Evolutionary conservation across 2,329 filamentous ascomycete species (phyloP).

Genomic region (Harringtonia lauricola): DNA sequence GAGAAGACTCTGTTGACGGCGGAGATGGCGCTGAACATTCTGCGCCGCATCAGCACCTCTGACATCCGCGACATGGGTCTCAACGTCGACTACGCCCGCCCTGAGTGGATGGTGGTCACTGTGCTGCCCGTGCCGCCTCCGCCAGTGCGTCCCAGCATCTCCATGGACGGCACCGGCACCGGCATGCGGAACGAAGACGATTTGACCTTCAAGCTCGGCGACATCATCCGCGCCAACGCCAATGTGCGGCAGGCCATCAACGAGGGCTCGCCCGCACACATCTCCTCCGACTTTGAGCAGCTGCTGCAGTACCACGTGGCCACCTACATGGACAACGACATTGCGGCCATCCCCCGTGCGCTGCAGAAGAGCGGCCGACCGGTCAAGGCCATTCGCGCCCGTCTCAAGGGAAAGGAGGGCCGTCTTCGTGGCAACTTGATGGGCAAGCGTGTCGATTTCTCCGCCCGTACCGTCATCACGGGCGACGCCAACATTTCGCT

Average conservation of each 20-base stretch:
- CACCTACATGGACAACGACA: conserved; percentile 99
- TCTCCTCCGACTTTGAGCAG: conserved; percentile 81
- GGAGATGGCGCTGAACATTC: conserved; percentile 73
- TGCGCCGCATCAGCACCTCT: conserved; percentile 71
- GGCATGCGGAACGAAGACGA: conserved; percentile 96
- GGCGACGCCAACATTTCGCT: conserved; percentile 94
- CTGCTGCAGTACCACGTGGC: conserved; percentile 96
- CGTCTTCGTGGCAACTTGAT: conserved; percentile 97
- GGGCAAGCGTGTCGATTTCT: conserved; percentile 99
- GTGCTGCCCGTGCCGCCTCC: conserved; percentile 92
- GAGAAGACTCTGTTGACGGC: conserved; percentile 78
- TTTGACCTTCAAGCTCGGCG: conserved; percentile 96
- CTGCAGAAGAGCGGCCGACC: conserved; percentile 95
- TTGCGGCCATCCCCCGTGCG: conserved; percentile 87
- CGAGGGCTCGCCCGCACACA: conserved; percentile 85
- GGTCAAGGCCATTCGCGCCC: conserved; percentile 91
- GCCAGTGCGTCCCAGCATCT: conserved; percentile 91
- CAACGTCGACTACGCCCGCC: conserved; percentile 88
- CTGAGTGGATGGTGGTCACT: conserved; percentile 97
- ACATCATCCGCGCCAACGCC: conserved; percentile 95
- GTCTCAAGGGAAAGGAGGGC: conserved; percentile 98
- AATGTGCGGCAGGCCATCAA: conserved; percentile 86
- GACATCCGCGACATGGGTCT: conserved; percentile 82
- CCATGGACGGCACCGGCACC: conserved; percentile 86
- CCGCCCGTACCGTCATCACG: conserved; percentile 98